These are phyloP conservation scores for Firmiana major DNA, from an alignment of 345 rosid species.

Conservation along the genomic window DNA sequence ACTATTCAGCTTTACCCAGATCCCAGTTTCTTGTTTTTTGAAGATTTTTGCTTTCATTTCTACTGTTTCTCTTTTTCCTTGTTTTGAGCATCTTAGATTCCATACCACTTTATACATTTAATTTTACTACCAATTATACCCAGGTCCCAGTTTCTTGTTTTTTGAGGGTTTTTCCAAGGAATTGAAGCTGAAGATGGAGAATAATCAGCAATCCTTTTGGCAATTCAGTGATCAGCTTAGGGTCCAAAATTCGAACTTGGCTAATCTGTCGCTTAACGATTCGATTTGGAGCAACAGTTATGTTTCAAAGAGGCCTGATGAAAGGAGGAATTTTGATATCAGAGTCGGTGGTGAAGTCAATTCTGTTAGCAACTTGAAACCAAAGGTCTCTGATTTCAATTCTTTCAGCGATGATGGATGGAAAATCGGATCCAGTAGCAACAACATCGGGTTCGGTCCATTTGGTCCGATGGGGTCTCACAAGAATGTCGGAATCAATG, in stretches of 20 bases:
- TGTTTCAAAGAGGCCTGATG: constrained; percentile 52
- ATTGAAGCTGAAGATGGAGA: constrained; percentile 50
- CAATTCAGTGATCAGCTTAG: constrained; percentile 97
- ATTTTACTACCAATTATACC: constrained; percentile 12
- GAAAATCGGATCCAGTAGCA: constrained; percentile 38
- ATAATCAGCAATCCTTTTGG: constrained; percentile 84
- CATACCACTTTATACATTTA: neutral
- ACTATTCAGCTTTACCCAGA: too few species aligned
- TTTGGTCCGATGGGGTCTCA: constrained; percentile 28
- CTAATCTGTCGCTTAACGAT: constrained; percentile 77
- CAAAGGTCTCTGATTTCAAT: constrained; percentile 43
- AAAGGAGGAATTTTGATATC: constrained; percentile 72
- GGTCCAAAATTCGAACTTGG: constrained; percentile 53
- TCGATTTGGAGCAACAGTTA: constrained; percentile 82
- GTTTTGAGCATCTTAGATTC: neutral
- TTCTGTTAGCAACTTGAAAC: constrained; percentile 29
- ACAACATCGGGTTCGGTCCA: constrained; percentile 31
- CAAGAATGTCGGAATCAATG: constrained; percentile 47
- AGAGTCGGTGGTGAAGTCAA: constrained; percentile 46
- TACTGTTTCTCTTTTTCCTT: neutral
- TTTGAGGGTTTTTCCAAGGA: neutral
- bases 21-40: too few species aligned
- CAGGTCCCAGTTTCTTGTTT: constrained; percentile 13
- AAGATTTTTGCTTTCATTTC: too few species aligned
- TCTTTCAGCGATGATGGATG: constrained; percentile 40